Percentiles rank a stretch among this genome's conserved stretches.
Conservation (phyloP, 352 stramenopile species). For the Globisporangium cederbergense region DNA sequence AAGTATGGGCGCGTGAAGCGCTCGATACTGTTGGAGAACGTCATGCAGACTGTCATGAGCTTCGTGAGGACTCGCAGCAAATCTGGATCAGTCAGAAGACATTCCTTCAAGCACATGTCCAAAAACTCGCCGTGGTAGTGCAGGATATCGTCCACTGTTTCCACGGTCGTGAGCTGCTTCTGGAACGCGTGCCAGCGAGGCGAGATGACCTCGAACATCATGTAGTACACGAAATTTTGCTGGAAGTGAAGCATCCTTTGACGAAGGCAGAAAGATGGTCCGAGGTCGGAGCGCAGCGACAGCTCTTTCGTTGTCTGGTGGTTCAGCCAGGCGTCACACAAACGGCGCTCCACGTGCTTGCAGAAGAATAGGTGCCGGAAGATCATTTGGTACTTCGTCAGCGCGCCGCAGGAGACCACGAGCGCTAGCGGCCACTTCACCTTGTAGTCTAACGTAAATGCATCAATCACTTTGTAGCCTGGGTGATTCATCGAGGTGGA, state of each 20-base stretch:
- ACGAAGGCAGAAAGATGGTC: constrained; percentile 92
- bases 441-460: constrained; percentile 95
- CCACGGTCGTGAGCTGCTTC: constrained; percentile 62
- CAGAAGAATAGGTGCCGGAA: constrained; percentile 99
- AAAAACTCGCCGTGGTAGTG: constrained; percentile 94
- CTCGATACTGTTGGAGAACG: constrained; percentile 94
- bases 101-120: constrained; percentile 95
- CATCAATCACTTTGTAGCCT: constrained; percentile 93
- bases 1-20: constrained; percentile 82
- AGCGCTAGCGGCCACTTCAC: constrained; percentile 97
- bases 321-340: constrained; percentile 95
- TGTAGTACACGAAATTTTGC: constrained; percentile 98
- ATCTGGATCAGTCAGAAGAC: constrained; percentile 95
- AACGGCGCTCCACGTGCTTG: constrained; percentile 96
- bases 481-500: constrained; percentile 58
- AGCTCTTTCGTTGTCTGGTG: constrained; percentile 94
- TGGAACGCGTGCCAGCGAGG: constrained; percentile 91
- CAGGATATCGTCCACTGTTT: constrained; percentile 95
- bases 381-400: constrained; percentile 98
- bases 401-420: constrained; percentile 91
- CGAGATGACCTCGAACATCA: constrained; percentile 97
- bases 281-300: constrained; percentile 82
- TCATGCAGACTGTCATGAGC: constrained; percentile 96
- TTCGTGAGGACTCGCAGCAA: constrained; percentile 93
- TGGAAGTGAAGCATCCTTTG: constrained; percentile 99